Percentiles rank a stretch among this genome's conserved stretches.
phyloP scores from a whole-genome alignment of 108 stramenopile genomes.

The Conticribra guillardii region DNA sequence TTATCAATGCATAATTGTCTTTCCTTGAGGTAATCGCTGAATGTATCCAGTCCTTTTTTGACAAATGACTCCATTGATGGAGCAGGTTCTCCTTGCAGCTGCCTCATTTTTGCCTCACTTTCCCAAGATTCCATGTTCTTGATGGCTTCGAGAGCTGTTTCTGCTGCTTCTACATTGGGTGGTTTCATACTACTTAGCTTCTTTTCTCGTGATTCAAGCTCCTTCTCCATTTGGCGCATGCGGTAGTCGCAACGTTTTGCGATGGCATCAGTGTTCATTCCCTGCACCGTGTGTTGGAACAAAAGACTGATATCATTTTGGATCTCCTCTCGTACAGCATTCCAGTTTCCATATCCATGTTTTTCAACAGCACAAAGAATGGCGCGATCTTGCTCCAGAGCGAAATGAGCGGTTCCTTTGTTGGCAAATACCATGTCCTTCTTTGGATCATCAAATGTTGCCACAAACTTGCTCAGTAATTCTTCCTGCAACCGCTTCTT shows the following conservation, averaged over 20 bases:
- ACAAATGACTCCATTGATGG: slow-evolving; percentile 56
- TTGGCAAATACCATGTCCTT: slow-evolving; percentile 89
- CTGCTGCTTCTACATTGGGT: slow-evolving; percentile 73
- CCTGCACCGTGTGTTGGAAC: slow-evolving; percentile 88
- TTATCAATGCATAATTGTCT: slow-evolving; percentile 61
- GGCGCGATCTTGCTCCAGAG: slow-evolving; percentile 87
- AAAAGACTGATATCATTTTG: slow-evolving; percentile 65
- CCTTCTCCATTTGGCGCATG: slow-evolving; percentile 90
- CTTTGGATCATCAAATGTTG: slow-evolving; percentile 82
- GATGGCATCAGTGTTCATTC: slow-evolving; percentile 86
- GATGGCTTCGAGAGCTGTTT: slow-evolving; percentile 75
- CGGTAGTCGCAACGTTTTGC: slow-evolving; percentile 88
- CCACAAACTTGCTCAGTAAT: slow-evolving; percentile 76
- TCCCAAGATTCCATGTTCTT: slow-evolving; percentile 85
- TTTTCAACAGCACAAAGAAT: slow-evolving; percentile 86
- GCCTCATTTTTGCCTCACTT: slow-evolving; percentile 53
- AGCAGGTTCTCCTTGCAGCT: slow-evolving; percentile 64
- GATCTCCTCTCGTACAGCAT: slow-evolving; percentile 77
- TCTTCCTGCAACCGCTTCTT: slow-evolving; percentile 73
- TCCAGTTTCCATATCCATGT: slow-evolving; percentile 90
- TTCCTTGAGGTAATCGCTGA: slow-evolving; percentile 70
- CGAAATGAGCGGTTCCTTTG: slow-evolving; percentile 87
- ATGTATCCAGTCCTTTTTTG: slow-evolving; percentile 41
- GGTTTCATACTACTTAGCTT: slow-evolving; percentile 67
- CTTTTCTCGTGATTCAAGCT: slow-evolving; percentile 86